phyloP scores from a whole-genome alignment of 2,329 filamentous ascomycete species.

The Botrytis porri region DNA sequence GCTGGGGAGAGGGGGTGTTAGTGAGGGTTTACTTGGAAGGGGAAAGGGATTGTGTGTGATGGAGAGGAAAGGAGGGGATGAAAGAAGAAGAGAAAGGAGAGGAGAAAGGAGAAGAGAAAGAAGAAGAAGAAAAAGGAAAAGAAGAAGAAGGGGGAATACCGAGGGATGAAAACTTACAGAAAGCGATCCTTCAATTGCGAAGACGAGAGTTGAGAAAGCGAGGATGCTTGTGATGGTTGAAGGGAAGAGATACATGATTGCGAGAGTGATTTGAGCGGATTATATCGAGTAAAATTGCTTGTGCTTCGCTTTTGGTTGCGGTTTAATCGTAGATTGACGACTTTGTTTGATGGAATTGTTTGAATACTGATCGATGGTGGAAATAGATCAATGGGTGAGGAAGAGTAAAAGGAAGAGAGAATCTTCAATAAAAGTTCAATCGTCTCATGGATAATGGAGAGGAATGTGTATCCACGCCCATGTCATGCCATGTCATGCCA shows the following conservation, averaged over 20 bases:
- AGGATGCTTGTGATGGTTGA: background rate
- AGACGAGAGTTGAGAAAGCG: background rate
- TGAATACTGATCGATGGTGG: background rate
- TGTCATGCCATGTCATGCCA: background rate
- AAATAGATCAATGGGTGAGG: accelerated
- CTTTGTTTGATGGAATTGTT: accelerated
- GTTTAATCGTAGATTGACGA: background rate
- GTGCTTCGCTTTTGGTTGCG: background rate
- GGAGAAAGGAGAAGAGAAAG: no score
- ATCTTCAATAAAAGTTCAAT: background rate
- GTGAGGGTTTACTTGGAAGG: background rate
- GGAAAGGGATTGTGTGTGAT: background rate
- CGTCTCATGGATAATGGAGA: background rate
- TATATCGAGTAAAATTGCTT: background rate
- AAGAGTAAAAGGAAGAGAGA: background rate
- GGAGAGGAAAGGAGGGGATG: no score
- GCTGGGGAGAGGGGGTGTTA: no score
- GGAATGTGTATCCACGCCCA: background rate
- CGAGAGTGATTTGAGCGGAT: background rate
- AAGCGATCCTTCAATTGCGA: background rate
- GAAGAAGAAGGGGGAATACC: background rate
- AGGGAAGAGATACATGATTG: background rate
- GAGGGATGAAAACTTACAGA: background rate
- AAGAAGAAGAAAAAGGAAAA: no score
- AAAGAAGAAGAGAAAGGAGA: no score